Base-by-base conservation (phyloP, 306 rosid genomes). In the Acacia melanoxylon region DNA sequence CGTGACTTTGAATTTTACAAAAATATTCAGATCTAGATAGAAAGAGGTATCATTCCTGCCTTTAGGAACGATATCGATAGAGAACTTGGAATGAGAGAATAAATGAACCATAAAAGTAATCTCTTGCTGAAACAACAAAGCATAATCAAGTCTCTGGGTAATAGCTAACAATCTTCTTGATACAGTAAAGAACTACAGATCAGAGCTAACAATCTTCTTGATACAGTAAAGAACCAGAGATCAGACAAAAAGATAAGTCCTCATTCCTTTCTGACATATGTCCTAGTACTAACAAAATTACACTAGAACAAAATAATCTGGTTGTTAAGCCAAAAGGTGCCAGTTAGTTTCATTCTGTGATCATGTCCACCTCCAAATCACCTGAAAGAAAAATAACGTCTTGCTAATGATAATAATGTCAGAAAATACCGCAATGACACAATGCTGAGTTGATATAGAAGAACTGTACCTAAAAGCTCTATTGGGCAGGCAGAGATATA, bases 291-390 rank as follows among this genome's bases (percentile, higher is more conserved):
- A 44, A 70, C 13, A 41, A 78, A 84, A 81, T 68, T 84, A 81
- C 86, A 78, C 71, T 19, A 33, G 73, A 86, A 73, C 88, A 76
- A 79, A 79, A 67, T 80, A 87, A 75, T 76, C 88, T 68, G 81
- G 85, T 85, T 87, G 90, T 85, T 84, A 82, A 59, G 76, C 85
- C 62, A 56, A 62, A 62, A 83, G 69, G 56, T 58, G 65, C 78
- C 78, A 25, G 40, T 89, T 86, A 82, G 87, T 59, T 84, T 85
- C 86, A 69, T 82, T 59, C 83, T 10, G 75, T 81, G 78, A 86
- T 71, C 87, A 87, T 75, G 90, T 87, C 86, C 87, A 86, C 88
- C 81, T 80, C 86, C 72, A 77, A 79, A 73, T 77, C 78, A 81
- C 85, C 88, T 85, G 89, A 83, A 65, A 1, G 86, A 83, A 54